A percentile compares a stretch with the other conserved stretches of the same genome.
These are phyloP conservation scores for Sporothrix dimorphospora DNA, from an alignment of 2,329 filamentous ascomycete species.

Conservation along the genomic window DNA sequence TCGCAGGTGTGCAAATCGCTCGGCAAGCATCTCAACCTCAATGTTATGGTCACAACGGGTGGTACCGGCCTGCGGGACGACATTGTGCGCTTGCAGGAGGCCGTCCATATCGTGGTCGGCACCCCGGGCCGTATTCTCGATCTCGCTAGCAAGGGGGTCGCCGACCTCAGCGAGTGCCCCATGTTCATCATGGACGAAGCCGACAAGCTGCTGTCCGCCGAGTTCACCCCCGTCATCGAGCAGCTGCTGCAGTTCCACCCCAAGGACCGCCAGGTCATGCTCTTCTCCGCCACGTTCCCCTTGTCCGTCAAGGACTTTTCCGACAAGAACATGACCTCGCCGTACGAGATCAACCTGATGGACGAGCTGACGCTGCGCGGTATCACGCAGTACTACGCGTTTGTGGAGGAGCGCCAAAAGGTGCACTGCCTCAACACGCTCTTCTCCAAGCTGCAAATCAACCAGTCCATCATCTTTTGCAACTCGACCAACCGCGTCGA, in stretches of 20 bases:
- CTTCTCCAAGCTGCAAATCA: conserved; percentile 98
- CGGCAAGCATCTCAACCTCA: conserved; percentile 94
- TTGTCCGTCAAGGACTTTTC: conserved; percentile 97
- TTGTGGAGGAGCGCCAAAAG: conserved; percentile 99
- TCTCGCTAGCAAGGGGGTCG: conserved; percentile 92
- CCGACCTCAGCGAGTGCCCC: conserved; percentile 91
- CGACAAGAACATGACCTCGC: conserved; percentile 95
- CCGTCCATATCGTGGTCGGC: conserved; percentile 96
- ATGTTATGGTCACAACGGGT: conserved; percentile 99
- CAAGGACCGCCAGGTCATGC: conserved; percentile 97
- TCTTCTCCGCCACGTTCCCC: conserved; percentile 97
- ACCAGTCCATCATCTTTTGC: conserved; percentile 99
- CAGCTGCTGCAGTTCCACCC: conserved; percentile 94
- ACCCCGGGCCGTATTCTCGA: conserved; percentile 96
- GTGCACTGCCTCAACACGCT: conserved; percentile 98
- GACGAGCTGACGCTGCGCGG: conserved; percentile 96
- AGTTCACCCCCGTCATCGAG: conserved; percentile 97
- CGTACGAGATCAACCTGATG: conserved; percentile 99
- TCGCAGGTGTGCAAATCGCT: conserved; percentile 99
- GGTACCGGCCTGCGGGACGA: conserved; percentile 95
- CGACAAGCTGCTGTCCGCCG: conserved; percentile 93
- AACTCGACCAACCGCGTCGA: conserved; percentile 99
- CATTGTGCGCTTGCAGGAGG: conserved; percentile 90
- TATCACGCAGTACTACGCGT: conserved; percentile 99
- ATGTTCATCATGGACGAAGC: conserved; percentile 99